Percentiles rank a stretch among this genome's conserved stretches.
Evolutionary conservation across 2,329 filamentous ascomycete genomes (phyloP).

Genomic region (Tetracladium maxilliforme): DNA sequence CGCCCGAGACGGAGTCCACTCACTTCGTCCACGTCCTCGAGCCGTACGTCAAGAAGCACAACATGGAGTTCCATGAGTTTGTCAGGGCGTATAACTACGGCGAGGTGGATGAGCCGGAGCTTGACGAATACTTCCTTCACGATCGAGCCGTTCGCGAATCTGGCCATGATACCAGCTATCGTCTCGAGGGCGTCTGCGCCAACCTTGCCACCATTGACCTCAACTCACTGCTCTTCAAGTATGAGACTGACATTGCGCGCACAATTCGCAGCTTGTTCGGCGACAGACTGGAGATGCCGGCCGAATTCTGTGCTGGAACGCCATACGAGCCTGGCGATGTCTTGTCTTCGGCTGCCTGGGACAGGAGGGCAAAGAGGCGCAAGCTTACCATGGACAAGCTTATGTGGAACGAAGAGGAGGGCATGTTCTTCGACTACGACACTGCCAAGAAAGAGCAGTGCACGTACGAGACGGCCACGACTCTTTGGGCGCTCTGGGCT

Average conservation of each 20-base stretch:
- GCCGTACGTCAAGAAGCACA: conserved; percentile 55
- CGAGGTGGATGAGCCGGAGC: conserved; percentile 63
- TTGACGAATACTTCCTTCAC: conserved; percentile 92
- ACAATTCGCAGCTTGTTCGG: conserved; percentile 74
- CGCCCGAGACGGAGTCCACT: conserved; percentile 38
- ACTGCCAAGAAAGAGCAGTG: conserved; percentile 68
- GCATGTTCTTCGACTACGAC: conserved; percentile 98
- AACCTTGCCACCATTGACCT: conserved; percentile 88
- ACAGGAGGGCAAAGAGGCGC: conserved; percentile 71
- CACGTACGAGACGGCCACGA: conserved; percentile 81
- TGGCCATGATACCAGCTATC: conserved; percentile 91
- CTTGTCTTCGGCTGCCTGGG: conserved; percentile 79
- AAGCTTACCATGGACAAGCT: conserved; percentile 83
- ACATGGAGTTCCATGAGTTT: conserved; percentile 71
- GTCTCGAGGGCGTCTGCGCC: conserved; percentile 75
- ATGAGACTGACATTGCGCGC: conserved; percentile 83
- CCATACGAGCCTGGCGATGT: conserved; percentile 51
- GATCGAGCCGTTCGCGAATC: conserved; percentile 93
- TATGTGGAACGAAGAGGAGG: conserved; percentile 80
- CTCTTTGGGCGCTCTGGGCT: conserved; percentile 96
- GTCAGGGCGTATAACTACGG: conserved; percentile 77
- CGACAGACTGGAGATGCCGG: conserved; percentile 69
- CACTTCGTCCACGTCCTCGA: conserved; percentile 31
- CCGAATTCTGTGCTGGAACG: conserved; percentile 60
- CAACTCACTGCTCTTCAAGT: conserved; percentile 92